Evolutionary conservation across 495 filamentous ascomycete species (phyloP).

Genomic region (Friedmanniomyces endolithicus): DNA sequence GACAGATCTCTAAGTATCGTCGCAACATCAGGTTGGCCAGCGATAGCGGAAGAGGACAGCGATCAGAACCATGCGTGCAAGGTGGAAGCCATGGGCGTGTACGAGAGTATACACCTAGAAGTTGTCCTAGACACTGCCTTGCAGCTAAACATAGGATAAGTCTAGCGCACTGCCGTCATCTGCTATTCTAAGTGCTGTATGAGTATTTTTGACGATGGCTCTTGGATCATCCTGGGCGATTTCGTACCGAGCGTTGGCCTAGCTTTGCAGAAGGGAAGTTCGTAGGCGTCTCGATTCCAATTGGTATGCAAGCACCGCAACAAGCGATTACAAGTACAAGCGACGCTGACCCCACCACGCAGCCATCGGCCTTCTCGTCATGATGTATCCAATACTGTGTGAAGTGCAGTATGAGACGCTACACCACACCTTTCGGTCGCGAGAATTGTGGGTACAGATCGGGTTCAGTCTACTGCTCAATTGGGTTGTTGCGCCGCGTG

Average conservation of each 20-base stretch:
- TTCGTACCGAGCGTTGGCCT: constrained; percentile 50
- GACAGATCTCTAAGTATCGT: no score
- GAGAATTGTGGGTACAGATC: constrained; percentile 63
- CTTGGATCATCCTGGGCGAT: constrained; percentile 65
- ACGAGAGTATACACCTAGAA: no score
- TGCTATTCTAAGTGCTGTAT: no score
- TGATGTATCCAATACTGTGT: constrained; percentile 89
- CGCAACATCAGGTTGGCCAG: no score
- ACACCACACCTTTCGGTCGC: constrained; percentile 50
- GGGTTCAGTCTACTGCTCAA: constrained; percentile 65
- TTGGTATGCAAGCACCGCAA: constrained; percentile 36
- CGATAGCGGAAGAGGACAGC: no score
- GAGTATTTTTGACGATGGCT: no score
- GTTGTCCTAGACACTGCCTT: no score
- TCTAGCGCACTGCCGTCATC: no score
- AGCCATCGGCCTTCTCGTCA: constrained; percentile 65
- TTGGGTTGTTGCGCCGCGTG: constrained; percentile 72
- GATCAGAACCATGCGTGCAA: no score
- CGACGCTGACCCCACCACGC: neutral
- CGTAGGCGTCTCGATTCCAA: constrained; percentile 60
- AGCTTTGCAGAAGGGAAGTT: constrained; percentile 58
- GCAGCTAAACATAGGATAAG: no score
- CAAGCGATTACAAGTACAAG: constrained; percentile 24
- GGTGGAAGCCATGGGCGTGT: no score
- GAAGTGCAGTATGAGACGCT: constrained; percentile 73